Base-by-base conservation (phyloP, 2,329 filamentous ascomycete genomes). In the Aureobasidium sp. region DNA sequence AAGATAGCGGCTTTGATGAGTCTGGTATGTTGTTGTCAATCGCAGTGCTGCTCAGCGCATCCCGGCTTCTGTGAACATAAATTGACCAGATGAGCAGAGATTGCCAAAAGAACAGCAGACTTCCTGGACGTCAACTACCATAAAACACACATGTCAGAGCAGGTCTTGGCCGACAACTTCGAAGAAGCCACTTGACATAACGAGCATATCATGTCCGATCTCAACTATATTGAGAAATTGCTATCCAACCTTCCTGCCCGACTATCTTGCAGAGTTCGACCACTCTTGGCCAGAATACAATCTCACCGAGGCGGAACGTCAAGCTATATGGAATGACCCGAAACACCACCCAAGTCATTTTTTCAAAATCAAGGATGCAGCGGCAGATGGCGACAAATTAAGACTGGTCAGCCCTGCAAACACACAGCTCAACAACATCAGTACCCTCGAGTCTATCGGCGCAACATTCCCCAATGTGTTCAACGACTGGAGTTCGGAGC, bases 191-290 rank as follows among this genome's bases (percentile, higher is more conserved):
- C 74, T 9, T 81, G 74, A 72, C 74, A 78, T 63, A 73, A 72
- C 61, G 79, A 81, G 66, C 70, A 74, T 50, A 75, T 75, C 17
- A 71, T 75, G 22, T 69, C 73, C 3, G 81, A 84, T 66, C 74
- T 84, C 31, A 82, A 83, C 66, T 77, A 71, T 27, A 74, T 84
- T 17, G 81, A 76, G 24, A 82, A 81, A 63, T 79, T 76, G 82
- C 29, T 85, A 84, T 64, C 69, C 73, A 0, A 70, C 74, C 47
- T 79, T 79, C 60, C 66, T 75, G 0, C 69, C 75, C 0, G 80
- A 83, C 57, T 77, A 75, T 57, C 72, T 85, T 2, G 73, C 75
- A 15, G 81, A 83, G 65, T 66, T 75, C 1, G 82, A 84, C 65
- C 68, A 71, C 0, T 64, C 71, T 0, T 69, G 67, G 65, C 22